A percentile compares a stretch with the other conserved stretches of the same genome.
Evolutionary conservation across 768 basidiomycete genomes (phyloP).

Genomic region (Suillus sp.): DNA sequence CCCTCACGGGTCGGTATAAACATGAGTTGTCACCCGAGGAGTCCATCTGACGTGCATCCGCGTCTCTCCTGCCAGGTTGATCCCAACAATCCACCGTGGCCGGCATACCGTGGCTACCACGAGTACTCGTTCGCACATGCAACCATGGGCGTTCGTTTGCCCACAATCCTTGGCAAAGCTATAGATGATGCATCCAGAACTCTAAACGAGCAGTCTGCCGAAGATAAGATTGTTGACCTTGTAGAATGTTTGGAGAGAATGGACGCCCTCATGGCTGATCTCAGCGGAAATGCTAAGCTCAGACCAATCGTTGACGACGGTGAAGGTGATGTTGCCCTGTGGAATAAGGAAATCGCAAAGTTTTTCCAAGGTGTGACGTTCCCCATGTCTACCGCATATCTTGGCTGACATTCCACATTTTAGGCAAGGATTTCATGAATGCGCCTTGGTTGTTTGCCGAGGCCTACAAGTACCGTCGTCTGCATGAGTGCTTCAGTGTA

Average conservation of each 20-base stretch:
- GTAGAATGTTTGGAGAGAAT: constrained; percentile 85
- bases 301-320: constrained; percentile 88
- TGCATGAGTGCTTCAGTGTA: constrained; percentile 91
- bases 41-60: constrained; percentile 1
- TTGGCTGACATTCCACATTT: constrained; percentile 2
- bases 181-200: constrained; percentile 91
- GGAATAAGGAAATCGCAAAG: constrained; percentile 97
- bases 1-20: constrained; percentile 59
- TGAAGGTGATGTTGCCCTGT: constrained; percentile 89
- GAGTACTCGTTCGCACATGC: constrained; percentile 87
- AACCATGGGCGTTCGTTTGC: constrained; percentile 94
- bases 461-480: constrained; percentile 89
- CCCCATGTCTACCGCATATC: neutral
- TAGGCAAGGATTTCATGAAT: constrained; percentile 91
- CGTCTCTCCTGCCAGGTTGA: constrained; percentile 52
- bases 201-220: constrained; percentile 80
- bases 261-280: constrained; percentile 85
- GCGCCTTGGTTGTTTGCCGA: constrained; percentile 97
- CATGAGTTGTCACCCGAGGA: neutral
- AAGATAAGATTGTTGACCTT: constrained; percentile 85
- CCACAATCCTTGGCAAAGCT: constrained; percentile 93
- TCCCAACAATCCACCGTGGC: constrained; percentile 83
- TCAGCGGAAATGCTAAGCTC: constrained; percentile 81
- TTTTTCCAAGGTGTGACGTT: constrained; percentile 72
- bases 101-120: constrained; percentile 79